These are phyloP conservation scores for Malassezia nana DNA, from an alignment of 1,284 basidiomycete species.

Conservation along the genomic window DNA sequence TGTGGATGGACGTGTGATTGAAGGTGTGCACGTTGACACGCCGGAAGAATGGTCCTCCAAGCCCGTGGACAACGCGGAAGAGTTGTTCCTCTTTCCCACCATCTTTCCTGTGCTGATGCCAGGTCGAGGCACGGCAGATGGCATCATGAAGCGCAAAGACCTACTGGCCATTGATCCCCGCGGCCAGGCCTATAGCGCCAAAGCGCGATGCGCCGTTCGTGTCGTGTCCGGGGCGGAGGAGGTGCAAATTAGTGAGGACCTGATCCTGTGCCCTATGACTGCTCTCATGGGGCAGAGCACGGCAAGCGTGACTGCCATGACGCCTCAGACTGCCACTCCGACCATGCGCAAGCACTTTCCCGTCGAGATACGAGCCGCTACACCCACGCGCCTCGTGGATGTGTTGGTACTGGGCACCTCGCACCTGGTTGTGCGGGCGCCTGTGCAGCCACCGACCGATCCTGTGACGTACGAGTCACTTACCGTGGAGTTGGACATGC, in stretches of 20 bases:
- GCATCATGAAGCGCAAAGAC: background rate
- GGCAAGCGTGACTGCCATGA: background rate
- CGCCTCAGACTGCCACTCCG: background rate
- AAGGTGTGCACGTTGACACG: background rate
- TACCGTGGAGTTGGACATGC: conserved; percentile 31
- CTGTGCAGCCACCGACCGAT: conserved; percentile 10
- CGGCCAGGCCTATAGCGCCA: background rate
- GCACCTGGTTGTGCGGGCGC: conserved; percentile 25
- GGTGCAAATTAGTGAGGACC: background rate
- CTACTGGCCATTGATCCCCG: background rate
- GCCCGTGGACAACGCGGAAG: background rate
- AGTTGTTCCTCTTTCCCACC: background rate
- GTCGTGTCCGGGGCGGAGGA: background rate
- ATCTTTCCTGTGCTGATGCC: conserved; percentile 5
- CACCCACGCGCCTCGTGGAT: conserved; percentile 35
- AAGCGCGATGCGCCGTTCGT: background rate
- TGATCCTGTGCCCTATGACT: conserved; percentile 2
- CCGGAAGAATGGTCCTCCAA: conserved; percentile 1
- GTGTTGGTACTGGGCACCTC: conserved; percentile 41
- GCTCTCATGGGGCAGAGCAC: background rate
- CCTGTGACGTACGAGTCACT: conserved; percentile 18
- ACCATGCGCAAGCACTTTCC: background rate
- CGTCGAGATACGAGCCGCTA: conserved; percentile 22
- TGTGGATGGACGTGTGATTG: background rate
- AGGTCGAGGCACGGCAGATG: background rate